Conservation (phyloP, 2,329 filamentous ascomycete genomes). For the Stagonosporopsis tanaceti region DNA sequence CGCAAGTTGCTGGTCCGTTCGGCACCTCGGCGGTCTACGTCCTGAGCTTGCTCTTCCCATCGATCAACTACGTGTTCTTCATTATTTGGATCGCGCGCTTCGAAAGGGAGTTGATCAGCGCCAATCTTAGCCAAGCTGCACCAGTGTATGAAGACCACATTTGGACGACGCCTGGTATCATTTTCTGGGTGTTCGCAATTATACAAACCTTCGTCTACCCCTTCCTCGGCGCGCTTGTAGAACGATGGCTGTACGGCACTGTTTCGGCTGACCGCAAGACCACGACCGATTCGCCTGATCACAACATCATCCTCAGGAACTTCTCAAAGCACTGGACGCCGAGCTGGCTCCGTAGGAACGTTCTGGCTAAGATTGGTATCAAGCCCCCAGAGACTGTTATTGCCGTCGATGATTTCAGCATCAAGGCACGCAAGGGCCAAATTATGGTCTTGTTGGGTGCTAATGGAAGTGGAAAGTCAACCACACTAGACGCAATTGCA, state of each 20-base stretch:
- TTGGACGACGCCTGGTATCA: constrained; percentile 76
- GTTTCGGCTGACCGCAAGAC: constrained; percentile 63
- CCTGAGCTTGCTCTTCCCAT: constrained; percentile 79
- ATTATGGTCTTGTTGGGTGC: constrained; percentile 88
- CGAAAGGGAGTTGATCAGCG: constrained; percentile 67
- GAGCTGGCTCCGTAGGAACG: constrained; percentile 63
- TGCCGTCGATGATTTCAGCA: constrained; percentile 78
- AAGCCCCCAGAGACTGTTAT: constrained; percentile 69
- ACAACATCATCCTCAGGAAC: constrained; percentile 72
- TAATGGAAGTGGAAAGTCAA: constrained; percentile 90
- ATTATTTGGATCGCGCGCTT: constrained; percentile 79
- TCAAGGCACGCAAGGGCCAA: constrained; percentile 77
- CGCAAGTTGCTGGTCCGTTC: constrained; percentile 74
- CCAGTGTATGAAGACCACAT: constrained; percentile 56
- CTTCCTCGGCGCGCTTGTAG: constrained; percentile 75
- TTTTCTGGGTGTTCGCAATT: constrained; percentile 78
- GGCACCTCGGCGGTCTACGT: constrained; percentile 71
- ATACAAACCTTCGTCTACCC: constrained; percentile 83
- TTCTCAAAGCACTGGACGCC: constrained; percentile 84
- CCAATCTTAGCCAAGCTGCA: constrained; percentile 68
- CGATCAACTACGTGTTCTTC: constrained; percentile 89
- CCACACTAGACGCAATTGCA: constrained; percentile 86
- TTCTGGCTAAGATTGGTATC: constrained; percentile 58
- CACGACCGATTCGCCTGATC: constrained; percentile 43
- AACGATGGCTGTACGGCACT: constrained; percentile 78